Evolutionary conservation across 306 rosid species (phyloP), one percentile per base, ranked within the genome.

Genomic region (Vigna hirtella): DNA sequence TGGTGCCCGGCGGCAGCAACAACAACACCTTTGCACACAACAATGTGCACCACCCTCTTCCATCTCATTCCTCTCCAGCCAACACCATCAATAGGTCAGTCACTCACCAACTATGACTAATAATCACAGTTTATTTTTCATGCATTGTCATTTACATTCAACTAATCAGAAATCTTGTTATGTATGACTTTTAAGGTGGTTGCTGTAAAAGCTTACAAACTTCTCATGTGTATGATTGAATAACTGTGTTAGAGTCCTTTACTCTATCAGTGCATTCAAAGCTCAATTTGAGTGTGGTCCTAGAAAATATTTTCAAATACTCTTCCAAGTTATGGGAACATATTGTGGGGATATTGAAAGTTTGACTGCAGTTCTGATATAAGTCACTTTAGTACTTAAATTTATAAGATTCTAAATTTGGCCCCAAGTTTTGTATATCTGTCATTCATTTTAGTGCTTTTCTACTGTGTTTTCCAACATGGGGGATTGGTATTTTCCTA

Each of bases 61-160:
- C 87, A 76, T 78, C 92, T 66, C 79, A 83, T 80, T 28, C 90
- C 79, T 79, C 88, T 81, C 76, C 91, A 4, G 74, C 89, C 30
- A 76, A 71, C 66, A 85, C 85, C 83, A 83, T 79, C 77, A 88
- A 79, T 86, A 91, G 98, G 98, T 45, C 15, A 45, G 98, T 91
- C 42, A 83, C 57, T 32, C 68, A 7, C 12, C 38, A 2, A 62
- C 45, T 6, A 16, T 4, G 20, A 10, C 63, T 9, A 56, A 10
- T 11, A 9, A 55, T 5, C 28, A 26, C 28, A 26, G 3, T 26
- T 26, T 26, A 26, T 26, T 26, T 26, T 26, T 26, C 28, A 26
- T 26, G 28, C 28, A 26, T 26, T 26, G 28, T 26, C 28, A 26
- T 26, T 26, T 26, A 26, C 28, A 26, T 26, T 26, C 3, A 2